A percentile compares a stretch with the other conserved stretches of the same genome.
phyloP scores from a whole-genome alignment of 495 filamentous ascomycete genomes.

The Neurospora sp. region DNA sequence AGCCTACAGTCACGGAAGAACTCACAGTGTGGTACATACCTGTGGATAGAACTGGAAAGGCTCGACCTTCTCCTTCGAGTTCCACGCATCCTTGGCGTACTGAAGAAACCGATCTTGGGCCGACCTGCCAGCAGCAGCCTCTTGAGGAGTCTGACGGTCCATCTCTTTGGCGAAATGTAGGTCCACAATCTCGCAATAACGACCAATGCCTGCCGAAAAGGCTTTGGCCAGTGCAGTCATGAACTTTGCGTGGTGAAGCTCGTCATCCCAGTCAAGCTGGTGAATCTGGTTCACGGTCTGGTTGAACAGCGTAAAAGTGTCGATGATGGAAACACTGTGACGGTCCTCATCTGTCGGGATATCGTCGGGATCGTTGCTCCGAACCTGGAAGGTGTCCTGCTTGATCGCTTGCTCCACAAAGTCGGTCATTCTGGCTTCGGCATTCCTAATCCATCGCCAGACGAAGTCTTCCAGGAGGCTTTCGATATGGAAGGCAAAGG shows the following conservation, averaged over 20 bases:
- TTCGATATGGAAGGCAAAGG: slow-evolving; percentile 82
- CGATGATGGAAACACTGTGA: slow-evolving; percentile 86
- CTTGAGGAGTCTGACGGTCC: slow-evolving; percentile 80
- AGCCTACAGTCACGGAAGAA: not conserved
- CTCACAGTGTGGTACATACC: slow-evolving; percentile 40
- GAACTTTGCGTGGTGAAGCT: slow-evolving; percentile 87
- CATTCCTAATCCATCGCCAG: slow-evolving; percentile 83
- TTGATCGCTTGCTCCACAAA: slow-evolving; percentile 87
- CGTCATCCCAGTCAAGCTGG: slow-evolving; percentile 82
- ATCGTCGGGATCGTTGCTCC: slow-evolving; percentile 45
- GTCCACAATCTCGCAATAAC: slow-evolving; percentile 89
- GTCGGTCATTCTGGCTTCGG: slow-evolving; percentile 65
- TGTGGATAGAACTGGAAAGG: slow-evolving; percentile 96
- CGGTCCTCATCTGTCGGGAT: slow-evolving; percentile 69
- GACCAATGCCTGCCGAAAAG: slow-evolving; percentile 69
- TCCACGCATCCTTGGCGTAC: slow-evolving; percentile 92
- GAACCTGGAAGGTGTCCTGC: slow-evolving; percentile 71
- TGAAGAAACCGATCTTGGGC: slow-evolving; percentile 87
- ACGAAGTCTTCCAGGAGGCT: slow-evolving; percentile 79
- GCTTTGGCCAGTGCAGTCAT: slow-evolving; percentile 92
- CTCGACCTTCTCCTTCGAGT: slow-evolving; percentile 84
- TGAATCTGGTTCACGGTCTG: slow-evolving; percentile 79
- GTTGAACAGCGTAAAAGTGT: slow-evolving; percentile 90
- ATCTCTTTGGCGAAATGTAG: slow-evolving; percentile 82
- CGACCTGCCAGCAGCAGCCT: slow-evolving; percentile 67